Conservation (phyloP, 2,329 filamentous ascomycete species). For the Neobulgaria alba region DNA sequence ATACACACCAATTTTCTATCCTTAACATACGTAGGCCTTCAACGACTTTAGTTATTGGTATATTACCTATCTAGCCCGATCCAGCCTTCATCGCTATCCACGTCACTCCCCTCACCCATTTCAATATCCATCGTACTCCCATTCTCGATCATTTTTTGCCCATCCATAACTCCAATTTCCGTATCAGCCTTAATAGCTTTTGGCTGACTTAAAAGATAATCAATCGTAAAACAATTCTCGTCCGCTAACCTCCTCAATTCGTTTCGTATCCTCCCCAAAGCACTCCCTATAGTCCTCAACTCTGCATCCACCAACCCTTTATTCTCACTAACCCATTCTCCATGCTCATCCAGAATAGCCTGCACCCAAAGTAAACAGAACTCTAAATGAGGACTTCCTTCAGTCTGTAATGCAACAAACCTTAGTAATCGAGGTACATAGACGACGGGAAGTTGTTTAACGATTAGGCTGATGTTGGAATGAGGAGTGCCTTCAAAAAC, state of each 20-base stretch:
- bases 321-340: conserved; percentile 75
- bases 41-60: too few species aligned
- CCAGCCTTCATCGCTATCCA: conserved; percentile 42
- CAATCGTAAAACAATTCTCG: conserved; percentile 81
- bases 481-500: conserved; percentile 81
- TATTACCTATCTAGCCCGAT: conserved; percentile 38
- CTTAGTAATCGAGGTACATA: conserved; percentile 81
- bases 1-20: too few species aligned
- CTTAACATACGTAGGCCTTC: too few species aligned
- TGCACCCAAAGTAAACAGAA: conserved; percentile 93
- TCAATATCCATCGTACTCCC: conserved; percentile 28
- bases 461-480: conserved; percentile 65
- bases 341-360: conserved; percentile 71
- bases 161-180: conserved; percentile 15
- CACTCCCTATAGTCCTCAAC: conserved; percentile 72
- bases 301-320: conserved; percentile 74
- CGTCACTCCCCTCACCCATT: conserved; percentile 28
- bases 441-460: conserved; percentile 69
- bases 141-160: conserved; percentile 30
- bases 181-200: conserved; percentile 22
- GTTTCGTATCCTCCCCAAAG: conserved; percentile 69
- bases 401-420: conserved; percentile 80
- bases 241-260: conserved; percentile 79
- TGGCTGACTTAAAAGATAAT: conserved; percentile 62
- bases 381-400: conserved; percentile 87